Base-by-base conservation (phyloP, 2,329 filamentous ascomycete species). In the Aspergillus fructus region DNA sequence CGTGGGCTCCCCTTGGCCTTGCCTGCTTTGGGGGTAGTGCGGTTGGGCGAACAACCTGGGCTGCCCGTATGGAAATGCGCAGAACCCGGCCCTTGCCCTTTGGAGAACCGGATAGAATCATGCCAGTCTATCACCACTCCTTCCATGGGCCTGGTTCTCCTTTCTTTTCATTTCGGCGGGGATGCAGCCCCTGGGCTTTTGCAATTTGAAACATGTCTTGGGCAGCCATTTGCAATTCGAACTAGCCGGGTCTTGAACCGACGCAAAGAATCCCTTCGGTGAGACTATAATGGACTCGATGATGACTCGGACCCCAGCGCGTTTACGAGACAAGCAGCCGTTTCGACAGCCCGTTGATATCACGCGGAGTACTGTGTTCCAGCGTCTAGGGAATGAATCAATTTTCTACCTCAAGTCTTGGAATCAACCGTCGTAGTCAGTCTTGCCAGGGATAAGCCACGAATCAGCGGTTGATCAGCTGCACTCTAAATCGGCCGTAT, bases 291-390 rank as follows among this genome's bases (percentile, higher is more conserved):
- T 33, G 15, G 8, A 47, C 41, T 23, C 9, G 8, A 48, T 34
- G 17, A 33, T 34, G 21, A 8, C 19, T 12, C n/a, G 30, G 24
- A 23, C 34, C 23, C 48, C 23, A 50, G 53, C 43, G 50, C 47
- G 19, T 41, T 59, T 50, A 62, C 45, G 53, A 51, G 54, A 53
- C 24, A 27, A 54, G 24, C 23, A 34, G 39, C 34, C 49, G 39
- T 54, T 49, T 8, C 19, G 24, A 27, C 27, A 50, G 34, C 21
- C 51, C 41, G 30, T 41, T 9, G 24, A 49, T 43, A 51, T 50
- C 34, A 40, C n/a, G 24, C 56, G 59, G 59, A 61, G 59, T 48
- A 59, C 59, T 45, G 59, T 56, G 45, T 49, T 61, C 59, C 56
- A 61, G 55, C 49, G 23, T 21, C 53, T 56, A 52, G 52, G 49